Percentiles rank a stretch among this genome's conserved stretches.
These are phyloP conservation scores for Chytridiales sp. DNA, from an alignment of 371 early-diverging fungal species.

Conservation along the genomic window DNA sequence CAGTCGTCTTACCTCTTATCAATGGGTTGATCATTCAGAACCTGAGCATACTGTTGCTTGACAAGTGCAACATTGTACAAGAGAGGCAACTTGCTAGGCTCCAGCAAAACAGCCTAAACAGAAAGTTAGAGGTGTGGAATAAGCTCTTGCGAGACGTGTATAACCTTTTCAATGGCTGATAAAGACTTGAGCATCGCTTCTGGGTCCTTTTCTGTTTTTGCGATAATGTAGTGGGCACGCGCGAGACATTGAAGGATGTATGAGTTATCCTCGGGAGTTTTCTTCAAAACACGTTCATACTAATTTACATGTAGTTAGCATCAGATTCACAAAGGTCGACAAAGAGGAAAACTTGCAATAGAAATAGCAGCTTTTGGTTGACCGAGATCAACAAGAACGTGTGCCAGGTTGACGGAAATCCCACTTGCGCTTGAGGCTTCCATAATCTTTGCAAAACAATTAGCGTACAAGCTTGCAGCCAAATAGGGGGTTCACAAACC, in stretches of 20 bases:
- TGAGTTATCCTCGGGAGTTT: conserved; percentile 56
- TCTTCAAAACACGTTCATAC: conserved; percentile 63
- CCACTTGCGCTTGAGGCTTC: conserved; percentile 56
- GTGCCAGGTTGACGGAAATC: conserved; percentile 76
- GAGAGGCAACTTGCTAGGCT: conserved; percentile 64
- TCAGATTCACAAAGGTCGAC: too few relatives aligned
- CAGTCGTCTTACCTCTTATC: conserved; percentile 56
- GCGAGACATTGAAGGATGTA: conserved; percentile 65
- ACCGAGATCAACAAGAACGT: conserved; percentile 69
- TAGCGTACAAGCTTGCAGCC: background rate
- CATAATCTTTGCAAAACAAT: background rate
- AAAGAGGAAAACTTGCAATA: conserved; percentile 24
- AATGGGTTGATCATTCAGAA: conserved; percentile 67
- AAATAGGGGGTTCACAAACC: conserved; percentile 43
- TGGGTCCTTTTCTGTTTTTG: conserved; percentile 69
- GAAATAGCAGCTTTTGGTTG: conserved; percentile 71
- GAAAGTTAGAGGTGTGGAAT: conserved; percentile 1
- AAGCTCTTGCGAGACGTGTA: conserved; percentile 17
- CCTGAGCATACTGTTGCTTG: conserved; percentile 79
- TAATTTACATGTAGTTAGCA: conserved; percentile 25
- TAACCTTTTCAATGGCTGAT: conserved; percentile 57
- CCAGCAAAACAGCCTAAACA: conserved; percentile 28
- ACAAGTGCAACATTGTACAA: conserved; percentile 75
- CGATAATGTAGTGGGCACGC: conserved; percentile 76
- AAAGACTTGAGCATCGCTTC: conserved; percentile 67